Evolutionary conservation across 2,329 filamentous ascomycete genomes (phyloP), one percentile per base, ranked within the genome.

Genomic region (Fusarium tanahbumbuense): DNA sequence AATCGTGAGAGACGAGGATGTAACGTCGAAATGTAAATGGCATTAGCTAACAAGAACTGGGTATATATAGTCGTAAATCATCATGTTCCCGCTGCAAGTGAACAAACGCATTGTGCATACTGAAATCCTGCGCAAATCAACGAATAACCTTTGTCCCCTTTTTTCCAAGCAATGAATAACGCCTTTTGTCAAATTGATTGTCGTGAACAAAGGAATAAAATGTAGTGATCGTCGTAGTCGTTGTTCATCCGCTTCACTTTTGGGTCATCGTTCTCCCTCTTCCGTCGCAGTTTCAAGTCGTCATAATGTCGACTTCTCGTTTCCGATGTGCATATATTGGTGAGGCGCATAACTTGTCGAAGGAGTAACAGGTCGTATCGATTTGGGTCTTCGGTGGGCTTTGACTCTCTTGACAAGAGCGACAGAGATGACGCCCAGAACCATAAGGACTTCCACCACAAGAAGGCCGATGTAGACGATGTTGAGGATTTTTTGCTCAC

Each of bases 401-500:
- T 64, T 72, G 18, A 78, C 64, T 54, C 75, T 64, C 64, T 78
- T 78, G 22, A 78, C 60, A 41, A 78, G 67, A 55, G 74, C 75
- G 57, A 76, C 75, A 10, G 78, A 68, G 25, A 76, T 78, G 15
- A 84, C 81, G 12, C 79, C 78, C 30, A 83, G 61, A 6, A 86
- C 80, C 78, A 85, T 81, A 45, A 83, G 61, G 20, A 82, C 79
- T 67, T 86, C 82, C 37, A 85, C 70, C 20, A 79, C 79, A 42
- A 85, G 74, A n/a, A 86, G 79, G 42, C 81, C 80, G 49, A 85
- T 78, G 82, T 84, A 85, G 49, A 85, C 72, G 34, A 78, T 77
- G 77, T 86, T 84, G 48, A 85, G 76, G 34, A 85, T 77, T 53
- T 75, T 64, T 70, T 77, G 50, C 75, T 73, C 66, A 59, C 60